Evolutionary conservation across 371 early-diverging fungal species (phyloP), one percentile per base, ranked within the genome.

Genomic region (Mucor racemosus): DNA sequence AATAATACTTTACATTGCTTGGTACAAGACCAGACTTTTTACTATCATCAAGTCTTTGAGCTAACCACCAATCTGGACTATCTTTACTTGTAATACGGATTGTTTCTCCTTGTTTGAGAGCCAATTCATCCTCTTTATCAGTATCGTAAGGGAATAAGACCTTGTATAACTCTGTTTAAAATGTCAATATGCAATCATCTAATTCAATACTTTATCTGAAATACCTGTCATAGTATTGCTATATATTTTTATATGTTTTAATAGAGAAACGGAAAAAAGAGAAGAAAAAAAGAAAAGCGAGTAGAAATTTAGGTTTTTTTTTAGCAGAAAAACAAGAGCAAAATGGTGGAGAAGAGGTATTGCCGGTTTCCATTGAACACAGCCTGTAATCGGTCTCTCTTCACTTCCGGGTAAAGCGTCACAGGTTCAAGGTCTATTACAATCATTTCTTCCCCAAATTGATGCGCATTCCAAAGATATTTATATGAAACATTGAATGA

Each of bases 11-110:
- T 78, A 90, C 89, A 68, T 90, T 91, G 60, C 89, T 85, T 58
- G 91, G 91, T 57, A 91, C 90, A 79, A 87, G 80, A n/a, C 91
- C 91, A 38, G 40, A 55, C 26, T 65, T 62, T 7, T 67, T 67
- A 42, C 74, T 74, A 35, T 79, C 75, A 19, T 73, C 75, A 38
- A 76, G 57, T 67, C 76, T 83, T 62, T 80, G 76, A 4, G 89
- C 90, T 14, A 82, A 69, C 91, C 91, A 90, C 91, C 91, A 90
- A 59, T 79, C 79, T 13, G 78, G 68, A 68, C 84, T 82, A 39
- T 80, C 81, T 40, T 75, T 74, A 65, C 84, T 84, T 15, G 75
- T 76, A 33, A 91, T 84, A 6, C 64, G 73, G 48, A 91, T 67
- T 35, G 80, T 65, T 64, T 90, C 88, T 40, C 87, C 86, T 6